Evolutionary conservation across 2,329 filamentous ascomycete genomes (phyloP).

Genomic region (Ophiostoma piceae): DNA sequence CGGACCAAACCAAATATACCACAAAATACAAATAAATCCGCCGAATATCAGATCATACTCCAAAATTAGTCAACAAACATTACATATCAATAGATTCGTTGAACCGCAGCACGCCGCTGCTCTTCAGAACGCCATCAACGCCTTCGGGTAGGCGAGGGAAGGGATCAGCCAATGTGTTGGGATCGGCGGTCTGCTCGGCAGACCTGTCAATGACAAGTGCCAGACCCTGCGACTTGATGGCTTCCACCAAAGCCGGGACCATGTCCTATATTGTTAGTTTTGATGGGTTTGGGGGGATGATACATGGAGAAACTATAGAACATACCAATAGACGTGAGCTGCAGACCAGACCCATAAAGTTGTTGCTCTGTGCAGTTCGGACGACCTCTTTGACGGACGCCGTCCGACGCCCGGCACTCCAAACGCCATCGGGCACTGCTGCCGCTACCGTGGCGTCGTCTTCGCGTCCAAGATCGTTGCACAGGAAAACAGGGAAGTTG

Average conservation of each 20-base stretch:
- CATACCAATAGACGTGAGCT: conserved; percentile 78
- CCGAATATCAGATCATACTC: too few species aligned
- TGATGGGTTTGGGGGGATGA: not conserved
- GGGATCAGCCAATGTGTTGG: conserved; percentile 41
- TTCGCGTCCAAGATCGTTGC: conserved; percentile 78
- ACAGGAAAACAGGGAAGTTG: conserved; percentile 93
- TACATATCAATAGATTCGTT: conserved; percentile 81
- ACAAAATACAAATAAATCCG: conserved; percentile 8
- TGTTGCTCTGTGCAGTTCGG: conserved; percentile 87
- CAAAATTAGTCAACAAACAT: not conserved
- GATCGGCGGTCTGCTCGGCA: conserved; percentile 45
- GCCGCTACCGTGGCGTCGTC: conserved; percentile 36
- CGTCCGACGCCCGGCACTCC: conserved; percentile 62
- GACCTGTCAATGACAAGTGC: conserved; percentile 88
- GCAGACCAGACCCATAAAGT: conserved; percentile 96
- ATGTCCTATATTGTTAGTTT: conserved; percentile 58
- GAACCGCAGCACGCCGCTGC: conserved; percentile 83
- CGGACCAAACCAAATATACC: too few species aligned
- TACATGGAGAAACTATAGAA: conserved; percentile 27
- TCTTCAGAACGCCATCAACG: conserved; percentile 80
- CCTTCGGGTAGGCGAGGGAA: conserved; percentile 66
- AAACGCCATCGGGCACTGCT: conserved; percentile 36
- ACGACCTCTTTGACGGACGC: conserved; percentile 94
- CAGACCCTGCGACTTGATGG: conserved; percentile 89
- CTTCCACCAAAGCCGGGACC: conserved; percentile 84